Conservation (phyloP, 192 early-diverging fungal genomes). For the Spinellus fusiger region DNA sequence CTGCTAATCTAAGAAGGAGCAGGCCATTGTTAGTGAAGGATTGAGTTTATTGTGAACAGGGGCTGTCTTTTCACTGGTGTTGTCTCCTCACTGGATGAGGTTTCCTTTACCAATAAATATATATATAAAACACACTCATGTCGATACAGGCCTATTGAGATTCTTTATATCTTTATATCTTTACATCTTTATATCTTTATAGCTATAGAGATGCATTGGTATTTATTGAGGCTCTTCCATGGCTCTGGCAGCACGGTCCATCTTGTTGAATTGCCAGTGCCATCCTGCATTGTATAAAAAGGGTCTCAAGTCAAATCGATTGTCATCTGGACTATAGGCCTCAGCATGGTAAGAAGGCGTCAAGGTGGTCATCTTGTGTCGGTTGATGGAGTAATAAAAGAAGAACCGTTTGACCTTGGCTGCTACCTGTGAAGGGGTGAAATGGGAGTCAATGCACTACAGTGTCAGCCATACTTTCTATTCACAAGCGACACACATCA, state of each 20-base stretch:
- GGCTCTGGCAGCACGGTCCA: slow-evolving; percentile 60
- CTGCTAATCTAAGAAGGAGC: slow-evolving; percentile 65
- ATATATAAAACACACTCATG: too few species aligned
- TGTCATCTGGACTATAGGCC: slow-evolving; percentile 94
- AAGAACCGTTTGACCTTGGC: slow-evolving; percentile 95
- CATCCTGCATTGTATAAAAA: slow-evolving; percentile 92
- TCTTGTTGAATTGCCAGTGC: slow-evolving; percentile 87
- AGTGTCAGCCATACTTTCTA: neutral
- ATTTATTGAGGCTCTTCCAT: too few species aligned
- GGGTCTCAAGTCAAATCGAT: slow-evolving; percentile 93
- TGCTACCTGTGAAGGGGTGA: slow-evolving; percentile 56
- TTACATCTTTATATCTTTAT: too few species aligned
- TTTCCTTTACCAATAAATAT: too few species aligned
- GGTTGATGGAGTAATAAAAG: slow-evolving; percentile 94
- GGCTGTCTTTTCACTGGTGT: too few species aligned
- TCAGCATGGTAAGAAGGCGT: slow-evolving; percentile 96
- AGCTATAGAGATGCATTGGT: neutral
- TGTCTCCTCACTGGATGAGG: too few species aligned
- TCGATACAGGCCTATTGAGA: too few species aligned
- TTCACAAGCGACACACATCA: too few species aligned
- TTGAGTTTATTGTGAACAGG: too few species aligned
- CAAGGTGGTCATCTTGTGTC: slow-evolving; percentile 97
- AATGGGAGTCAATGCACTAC: neutral
- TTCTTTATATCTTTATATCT: too few species aligned
- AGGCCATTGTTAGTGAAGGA: too few species aligned